Conservation (phyloP, 208 protist genomes). For the Tritrichomonas musculus region DNA sequence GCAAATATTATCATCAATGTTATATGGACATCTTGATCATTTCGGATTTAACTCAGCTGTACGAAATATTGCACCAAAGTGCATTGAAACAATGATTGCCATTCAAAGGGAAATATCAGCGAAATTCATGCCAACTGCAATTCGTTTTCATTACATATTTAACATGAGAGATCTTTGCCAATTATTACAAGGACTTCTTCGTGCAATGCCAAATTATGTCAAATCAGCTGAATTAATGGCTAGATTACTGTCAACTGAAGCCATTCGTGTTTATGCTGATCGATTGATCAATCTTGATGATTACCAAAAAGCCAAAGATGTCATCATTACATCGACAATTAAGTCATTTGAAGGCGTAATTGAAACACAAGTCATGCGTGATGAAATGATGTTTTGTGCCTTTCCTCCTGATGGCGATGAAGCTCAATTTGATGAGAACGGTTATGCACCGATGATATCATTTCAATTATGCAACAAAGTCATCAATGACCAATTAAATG, state of each 20-base stretch:
- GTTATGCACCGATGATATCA: background rate
- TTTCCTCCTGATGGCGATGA: conserved; percentile 1
- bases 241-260: conserved; percentile 87
- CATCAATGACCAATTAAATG: conserved; percentile 70
- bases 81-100: conserved; percentile 57
- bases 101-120: conserved; percentile 62
- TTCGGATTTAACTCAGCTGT: conserved; percentile 45
- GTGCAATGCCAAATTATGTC: conserved; percentile 55
- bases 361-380: background rate
- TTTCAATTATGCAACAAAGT: conserved; percentile 56
- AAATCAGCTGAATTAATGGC: conserved; percentile 66
- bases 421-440: background rate
- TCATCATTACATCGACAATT: background rate
- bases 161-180: conserved; percentile 94
- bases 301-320: conserved; percentile 27
- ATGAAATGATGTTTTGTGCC: background rate
- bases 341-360: background rate
- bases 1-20: conserved; percentile 83
- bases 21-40: conserved; percentile 70
- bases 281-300: conserved; percentile 59
- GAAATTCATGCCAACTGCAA: conserved; percentile 87
- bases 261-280: conserved; percentile 88
- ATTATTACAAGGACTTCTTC: conserved; percentile 74
- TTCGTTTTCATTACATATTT: conserved; percentile 98
- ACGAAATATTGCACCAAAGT: conserved; percentile 35